Evolutionary conservation across 179 eudicot genomes (phyloP).

Genomic region (Beta macrorhiza): DNA sequence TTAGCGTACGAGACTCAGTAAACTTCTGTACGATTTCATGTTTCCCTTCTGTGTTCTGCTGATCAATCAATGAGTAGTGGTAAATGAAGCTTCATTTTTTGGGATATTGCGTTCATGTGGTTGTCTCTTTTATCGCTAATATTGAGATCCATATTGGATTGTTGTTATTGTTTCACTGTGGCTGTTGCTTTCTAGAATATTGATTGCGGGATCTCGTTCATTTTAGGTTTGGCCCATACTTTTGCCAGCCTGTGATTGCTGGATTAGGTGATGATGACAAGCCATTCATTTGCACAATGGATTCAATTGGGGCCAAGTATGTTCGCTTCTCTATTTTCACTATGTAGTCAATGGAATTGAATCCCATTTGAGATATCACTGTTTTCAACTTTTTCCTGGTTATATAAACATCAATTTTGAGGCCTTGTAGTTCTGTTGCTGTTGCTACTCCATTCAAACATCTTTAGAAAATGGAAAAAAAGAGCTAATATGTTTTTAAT

Average conservation of each 20-base stretch:
- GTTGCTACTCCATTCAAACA: neutral
- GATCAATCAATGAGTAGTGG: neutral
- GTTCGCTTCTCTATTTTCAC: slow-evolving; percentile 21
- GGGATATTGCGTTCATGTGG: neutral
- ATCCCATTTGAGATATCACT: neutral
- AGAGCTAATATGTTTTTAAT: neutral
- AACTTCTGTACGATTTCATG: neutral
- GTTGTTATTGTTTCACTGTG: neutral
- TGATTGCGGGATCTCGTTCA: neutral
- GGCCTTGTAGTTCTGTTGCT: neutral
- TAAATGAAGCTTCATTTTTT: neutral
- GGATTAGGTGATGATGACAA: slow-evolving; percentile 86
- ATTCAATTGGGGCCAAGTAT: slow-evolving; percentile 96
- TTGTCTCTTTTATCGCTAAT: neutral
- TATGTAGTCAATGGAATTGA: slow-evolving; percentile 10
- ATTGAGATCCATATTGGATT: neutral
- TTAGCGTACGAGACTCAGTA: neutral
- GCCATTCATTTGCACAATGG: slow-evolving; percentile 99
- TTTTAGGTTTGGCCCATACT: slow-evolving; percentile 88
- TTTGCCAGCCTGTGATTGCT: slow-evolving; percentile 93
- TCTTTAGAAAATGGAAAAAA: neutral
- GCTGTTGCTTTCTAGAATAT: slow-evolving; percentile 4
- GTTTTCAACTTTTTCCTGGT: neutral
- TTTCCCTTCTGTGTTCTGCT: neutral
- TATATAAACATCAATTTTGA: neutral